Evolutionary conservation across 2,329 filamentous ascomycete genomes (phyloP), one percentile per base, ranked within the genome.

Genomic region (Ceratocystis lukuohia): DNA sequence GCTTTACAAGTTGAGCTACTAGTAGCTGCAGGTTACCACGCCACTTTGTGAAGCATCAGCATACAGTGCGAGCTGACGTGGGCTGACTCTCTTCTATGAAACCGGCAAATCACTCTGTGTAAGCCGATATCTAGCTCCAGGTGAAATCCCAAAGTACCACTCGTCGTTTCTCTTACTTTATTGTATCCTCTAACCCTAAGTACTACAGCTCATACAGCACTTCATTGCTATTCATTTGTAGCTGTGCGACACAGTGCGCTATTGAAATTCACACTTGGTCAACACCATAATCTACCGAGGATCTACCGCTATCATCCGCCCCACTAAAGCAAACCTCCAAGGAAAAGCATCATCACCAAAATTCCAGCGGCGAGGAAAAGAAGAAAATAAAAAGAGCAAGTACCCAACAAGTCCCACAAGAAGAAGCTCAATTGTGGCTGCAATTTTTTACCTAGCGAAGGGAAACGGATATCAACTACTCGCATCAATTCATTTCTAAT

Each of bases 261-360:
- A 7, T 1, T 17, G 0, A 0, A 20, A 3, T 4, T 3, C 30
- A 17, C 33, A 61, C 56, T 6, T 4, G 3, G 0, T 4, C 5
- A 8, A 2, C 5, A 3, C 65, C 37, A 48, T 12, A 12, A 30
- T 20, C 62, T 62, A 46, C 48, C 45, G 59, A 33, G 17, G 28
- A 28, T 63, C 61, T 57, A 59, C 56, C 65, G 22, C 57, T 1
- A 15, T 3, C 17, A 50, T 30, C 22, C 30, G 46, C 30, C 61
- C 44, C 44, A 46, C 61, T 63, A 46, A 63, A 56, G 50, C 64
- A 50, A 56, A 28, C 41, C 50, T 59, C 41, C 50, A 65, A 37
- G 22, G 37, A 12, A 41, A 37, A 46, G 48, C 48, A 59, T 30
- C 56, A 33, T 59, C 28, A 25, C 56, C 56, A 37, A 46, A 62